Percentiles rank a stretch among this genome's conserved stretches.
These are phyloP conservation scores for Monosporascus sp. DNA, from an alignment of 2,329 filamentous ascomycete genomes.

Conservation along the genomic window DNA sequence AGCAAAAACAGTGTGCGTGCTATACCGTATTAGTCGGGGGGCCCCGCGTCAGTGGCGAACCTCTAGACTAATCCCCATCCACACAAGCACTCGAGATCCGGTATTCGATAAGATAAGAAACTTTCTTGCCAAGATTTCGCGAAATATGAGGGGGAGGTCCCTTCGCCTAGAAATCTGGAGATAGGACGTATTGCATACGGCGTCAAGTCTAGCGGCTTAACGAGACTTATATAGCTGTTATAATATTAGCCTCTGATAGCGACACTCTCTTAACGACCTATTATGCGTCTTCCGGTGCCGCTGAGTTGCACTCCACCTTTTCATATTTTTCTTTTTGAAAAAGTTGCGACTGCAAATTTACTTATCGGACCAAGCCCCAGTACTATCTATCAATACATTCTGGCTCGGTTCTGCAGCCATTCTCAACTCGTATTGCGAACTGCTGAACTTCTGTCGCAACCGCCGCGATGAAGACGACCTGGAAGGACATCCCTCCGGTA, in stretches of 20 bases:
- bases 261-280: background rate
- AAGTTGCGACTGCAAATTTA: slow-evolving; percentile 4
- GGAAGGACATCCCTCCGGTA: slow-evolving; percentile 79
- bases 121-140: slow-evolving; percentile 17
- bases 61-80: too few relatives aligned
- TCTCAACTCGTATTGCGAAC: slow-evolving; percentile 2
- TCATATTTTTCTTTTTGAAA: slow-evolving; percentile 9
- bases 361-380: background rate
- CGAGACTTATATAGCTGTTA: background rate
- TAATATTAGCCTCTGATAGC: background rate
- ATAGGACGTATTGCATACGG: slow-evolving; percentile 4
- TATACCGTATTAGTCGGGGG: too few relatives aligned
- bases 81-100: background rate
- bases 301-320: slow-evolving; percentile 10
- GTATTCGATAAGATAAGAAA: slow-evolving; percentile 9
- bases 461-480: slow-evolving; percentile 55
- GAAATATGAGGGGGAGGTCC: background rate
- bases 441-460: slow-evolving; percentile 15
- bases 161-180: background rate
- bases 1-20: too few relatives aligned
- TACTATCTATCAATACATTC: background rate
- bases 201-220: background rate
- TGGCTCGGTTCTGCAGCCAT: background rate
- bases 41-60: too few relatives aligned
- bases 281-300: background rate